Evolutionary conservation across 2,329 filamentous ascomycete genomes (phyloP), one percentile per base, ranked within the genome.

Genomic region (Phyllosticta citrichinensis): DNA sequence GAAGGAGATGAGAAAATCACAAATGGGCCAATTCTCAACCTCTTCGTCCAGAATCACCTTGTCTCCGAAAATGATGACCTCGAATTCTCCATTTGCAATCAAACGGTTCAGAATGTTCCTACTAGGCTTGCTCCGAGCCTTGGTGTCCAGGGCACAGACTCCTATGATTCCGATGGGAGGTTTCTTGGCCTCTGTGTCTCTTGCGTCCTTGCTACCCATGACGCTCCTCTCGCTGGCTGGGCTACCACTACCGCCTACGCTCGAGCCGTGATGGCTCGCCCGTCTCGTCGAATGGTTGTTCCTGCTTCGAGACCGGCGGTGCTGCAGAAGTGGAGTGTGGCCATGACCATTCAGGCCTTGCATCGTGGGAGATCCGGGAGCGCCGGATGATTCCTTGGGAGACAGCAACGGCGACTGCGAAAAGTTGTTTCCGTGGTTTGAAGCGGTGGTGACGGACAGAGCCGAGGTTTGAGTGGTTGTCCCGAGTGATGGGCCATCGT

Each of bases 1-100:
- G 77, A 99, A 99, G 2, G 92, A 96, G 69, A 99, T 96, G 61
- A 99, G 77, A 69, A 96, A 99, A 76, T 99, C 94, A 74, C 91
- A 95, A 60, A 96, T 85, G 19, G 92, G 92, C 92, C 92, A 97
- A 71, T 97, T 96, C 75, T 96, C 91, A 61, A 97, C 88, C 64
- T 89, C 89, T 82, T 99, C 94, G 70, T 99, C 94, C 40, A 99
- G 80, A 66, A 99, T 99, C 52, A 97, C 93, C 76, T 99, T 99
- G 78, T 99, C 94, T 55, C 94, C 95, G 77, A 99, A 99, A 12
- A 99, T 93, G 64, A 96, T 87, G 24, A 97, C 92, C 69, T 99
- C 93, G 69, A 99, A 97, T 68, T 97, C 93, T 56, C 87, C 85
- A 66, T 95, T 92, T 35, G 89, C 85, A 65, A 97, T 93, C 20